Percentiles rank a stretch among this genome's conserved stretches.
Conservation (phyloP, 371 early-diverging fungal species). For the Thermomucor indicae-seudaticae region DNA sequence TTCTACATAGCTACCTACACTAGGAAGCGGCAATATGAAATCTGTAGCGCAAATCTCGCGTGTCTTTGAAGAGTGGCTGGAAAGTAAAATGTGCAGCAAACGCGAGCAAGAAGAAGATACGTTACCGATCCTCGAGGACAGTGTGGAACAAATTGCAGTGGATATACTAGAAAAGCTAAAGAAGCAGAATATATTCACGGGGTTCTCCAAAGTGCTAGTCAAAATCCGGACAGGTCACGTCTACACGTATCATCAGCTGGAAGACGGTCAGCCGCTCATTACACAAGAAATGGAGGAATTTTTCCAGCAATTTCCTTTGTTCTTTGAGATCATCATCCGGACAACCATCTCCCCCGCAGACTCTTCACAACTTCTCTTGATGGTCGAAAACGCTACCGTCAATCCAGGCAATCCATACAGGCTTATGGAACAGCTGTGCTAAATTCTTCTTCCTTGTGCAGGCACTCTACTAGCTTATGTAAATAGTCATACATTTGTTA, state of each 20-base stretch:
- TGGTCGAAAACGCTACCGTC: conserved; percentile 19
- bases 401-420: conserved; percentile 19
- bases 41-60: conserved; percentile 21
- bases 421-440: conserved; percentile 7
- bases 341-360: not conserved
- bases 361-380: conserved; percentile 5
- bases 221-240: conserved; percentile 28
- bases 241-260: conserved; percentile 24
- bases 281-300: conserved; percentile 31
- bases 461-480: not conserved
- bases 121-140: conserved; percentile 27
- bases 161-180: conserved; percentile 24
- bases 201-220: conserved; percentile 18
- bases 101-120: conserved; percentile 9
- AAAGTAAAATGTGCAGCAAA: conserved; percentile 15
- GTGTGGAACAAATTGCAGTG: conserved; percentile 22
- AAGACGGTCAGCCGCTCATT: conserved; percentile 26
- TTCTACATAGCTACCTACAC: conserved; percentile 19
- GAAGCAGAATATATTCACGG: conserved; percentile 3
- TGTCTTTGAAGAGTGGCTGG: conserved; percentile 32
- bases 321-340: conserved; percentile 23
- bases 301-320: conserved; percentile 34
- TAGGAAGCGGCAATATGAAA: conserved; percentile 22
- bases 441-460: not conserved
- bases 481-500: too few relatives aligned